These are phyloP conservation scores for Curvularia hawaiiensis DNA, from an alignment of 2,329 filamentous ascomycete species.

Conservation along the genomic window DNA sequence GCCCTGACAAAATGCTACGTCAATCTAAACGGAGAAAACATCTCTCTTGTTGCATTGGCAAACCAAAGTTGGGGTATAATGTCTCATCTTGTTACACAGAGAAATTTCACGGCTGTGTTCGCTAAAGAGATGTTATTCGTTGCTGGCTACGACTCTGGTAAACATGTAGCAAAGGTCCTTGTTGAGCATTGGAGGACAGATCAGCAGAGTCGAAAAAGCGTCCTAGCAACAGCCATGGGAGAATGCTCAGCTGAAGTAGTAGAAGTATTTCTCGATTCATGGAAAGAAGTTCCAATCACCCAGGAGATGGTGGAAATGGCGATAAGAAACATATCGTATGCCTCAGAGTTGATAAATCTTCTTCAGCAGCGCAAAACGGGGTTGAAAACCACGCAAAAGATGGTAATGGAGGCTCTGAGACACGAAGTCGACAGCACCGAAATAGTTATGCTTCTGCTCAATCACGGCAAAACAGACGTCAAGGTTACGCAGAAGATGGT, in stretches of 20 bases:
- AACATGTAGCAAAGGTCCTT: neutral
- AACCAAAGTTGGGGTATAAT: neutral
- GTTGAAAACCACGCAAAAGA: neutral
- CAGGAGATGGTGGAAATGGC: neutral
- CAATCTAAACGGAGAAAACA: neutral
- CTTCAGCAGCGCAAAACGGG: neutral
- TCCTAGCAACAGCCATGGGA: too few relatives aligned
- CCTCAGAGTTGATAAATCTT: neutral
- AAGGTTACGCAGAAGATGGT: neutral
- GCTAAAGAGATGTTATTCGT: neutral
- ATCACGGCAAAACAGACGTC: neutral
- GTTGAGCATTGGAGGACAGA: neutral
- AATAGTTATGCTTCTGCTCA: neutral
- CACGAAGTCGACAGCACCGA: neutral
- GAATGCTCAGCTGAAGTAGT: too few relatives aligned
- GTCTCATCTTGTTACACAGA: neutral
- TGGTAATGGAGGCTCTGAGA: neutral
- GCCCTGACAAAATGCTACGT: neutral
- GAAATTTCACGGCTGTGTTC: neutral
- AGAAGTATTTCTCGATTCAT: neutral
- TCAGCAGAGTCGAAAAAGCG: neutral
- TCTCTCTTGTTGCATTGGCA: neutral
- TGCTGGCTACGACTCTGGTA: neutral
- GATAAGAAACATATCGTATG: neutral
- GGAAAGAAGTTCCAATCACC: neutral